These are phyloP conservation scores for Macrolepiota albuminosa DNA, from an alignment of 768 basidiomycete genomes.

Conservation along the genomic window DNA sequence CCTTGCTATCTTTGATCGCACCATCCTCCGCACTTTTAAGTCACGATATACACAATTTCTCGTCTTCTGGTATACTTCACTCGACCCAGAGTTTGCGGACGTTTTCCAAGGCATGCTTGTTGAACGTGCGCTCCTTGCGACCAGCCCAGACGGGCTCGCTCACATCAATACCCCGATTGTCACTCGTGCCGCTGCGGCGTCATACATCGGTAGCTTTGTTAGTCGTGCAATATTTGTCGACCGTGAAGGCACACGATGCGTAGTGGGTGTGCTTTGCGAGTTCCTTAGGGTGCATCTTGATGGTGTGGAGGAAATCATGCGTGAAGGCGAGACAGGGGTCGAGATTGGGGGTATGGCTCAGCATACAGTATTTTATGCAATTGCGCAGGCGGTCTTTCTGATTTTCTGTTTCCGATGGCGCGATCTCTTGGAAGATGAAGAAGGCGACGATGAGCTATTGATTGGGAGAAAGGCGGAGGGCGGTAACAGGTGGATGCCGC, in stretches of 20 bases:
- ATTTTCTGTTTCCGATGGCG: conserved; percentile 99
- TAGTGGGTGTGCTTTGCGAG: conserved; percentile 80
- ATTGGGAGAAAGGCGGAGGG: conserved; percentile 16
- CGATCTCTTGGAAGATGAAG: conserved; percentile 69
- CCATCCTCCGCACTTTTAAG: conserved; percentile 92
- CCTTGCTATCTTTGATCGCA: conserved; percentile 89
- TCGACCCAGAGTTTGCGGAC: conserved; percentile 85
- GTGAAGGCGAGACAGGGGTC: conserved; percentile 27
- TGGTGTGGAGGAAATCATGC: conserved; percentile 49
- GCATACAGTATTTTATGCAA: conserved; percentile 85
- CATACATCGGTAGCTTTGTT: conserved; percentile 90
- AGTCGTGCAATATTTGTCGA: conserved; percentile 87
- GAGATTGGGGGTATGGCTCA: conserved; percentile 27
- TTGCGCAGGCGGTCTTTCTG: conserved; percentile 86
- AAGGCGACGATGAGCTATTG: conserved; percentile 42
- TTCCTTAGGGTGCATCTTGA: conserved; percentile 79
- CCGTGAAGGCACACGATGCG: conserved; percentile 62
- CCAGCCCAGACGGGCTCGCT: conserved; percentile 13
- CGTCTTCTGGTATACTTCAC: conserved; percentile 91
- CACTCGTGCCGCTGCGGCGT: conserved; percentile 87
- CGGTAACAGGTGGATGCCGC: conserved; percentile 78
- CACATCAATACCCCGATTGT: conserved; percentile 51
- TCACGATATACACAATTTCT: conserved; percentile 98
- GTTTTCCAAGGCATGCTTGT: conserved; percentile 95
- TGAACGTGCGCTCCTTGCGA: conserved; percentile 70